Base-by-base conservation (phyloP, 1,284 basidiomycete species). In the Apiotrichum sp. region DNA sequence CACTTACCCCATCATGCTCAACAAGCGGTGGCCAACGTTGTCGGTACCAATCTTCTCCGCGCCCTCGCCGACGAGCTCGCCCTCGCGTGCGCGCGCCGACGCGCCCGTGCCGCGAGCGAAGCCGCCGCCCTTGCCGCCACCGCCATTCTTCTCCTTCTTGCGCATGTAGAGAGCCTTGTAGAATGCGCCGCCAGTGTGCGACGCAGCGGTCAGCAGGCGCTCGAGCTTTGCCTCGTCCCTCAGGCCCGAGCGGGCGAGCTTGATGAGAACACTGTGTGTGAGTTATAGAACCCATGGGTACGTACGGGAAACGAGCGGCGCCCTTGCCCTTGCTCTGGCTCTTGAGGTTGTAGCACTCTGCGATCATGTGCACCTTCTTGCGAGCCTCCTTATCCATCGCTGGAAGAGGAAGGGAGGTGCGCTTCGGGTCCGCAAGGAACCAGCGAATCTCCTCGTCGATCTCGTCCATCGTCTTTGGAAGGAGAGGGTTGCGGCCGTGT, bases 301-400 rank as follows among this genome's bases (percentile, higher is more conserved):
- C 75, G 66, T 59, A 77, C 74, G 75, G 73, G 68, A 77, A 78
- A 56, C 91, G 77, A 43, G 65, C 67, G 14, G 74, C 71, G 0
- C 85, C 89, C 9, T 80, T 78, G 0, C 89, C 89, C 59, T 85
- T 84, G 66, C 87, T 89, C 62, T 80, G 68, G 58, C 87, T 90
- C 76, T 86, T 87, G 70, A 96, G 62, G 29, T 80, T 81, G 71
- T 93, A 93, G 53, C 83, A 84, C 7, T 72, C 62, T 11, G 89
- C 89, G 62, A 93, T 75, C 67, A 89, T 82, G 68, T 96, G 92
- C 0, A 92, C 80, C 53, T 78, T 78, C 75, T 82, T 84, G 61
- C 91, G 79, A 53, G 80, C 82, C 55, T 78, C 78, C 74, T 87
- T 90, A 62, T 83, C 80, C 78, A 88, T 86, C 3, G 90, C 85